phyloP scores from a whole-genome alignment of 352 stramenopile genomes.

The Pythium grandisporangium region DNA sequence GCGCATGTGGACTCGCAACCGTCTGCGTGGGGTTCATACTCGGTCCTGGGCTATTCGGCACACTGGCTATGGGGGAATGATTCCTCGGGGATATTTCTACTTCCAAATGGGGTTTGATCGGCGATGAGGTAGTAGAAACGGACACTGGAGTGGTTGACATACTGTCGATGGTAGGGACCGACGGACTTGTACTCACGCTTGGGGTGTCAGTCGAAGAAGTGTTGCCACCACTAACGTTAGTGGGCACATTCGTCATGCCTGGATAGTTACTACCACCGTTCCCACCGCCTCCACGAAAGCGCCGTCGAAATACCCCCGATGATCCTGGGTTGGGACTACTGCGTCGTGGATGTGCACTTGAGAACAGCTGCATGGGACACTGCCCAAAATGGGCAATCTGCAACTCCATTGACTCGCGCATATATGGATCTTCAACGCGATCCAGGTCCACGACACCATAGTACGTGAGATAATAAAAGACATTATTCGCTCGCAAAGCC shows the following conservation, averaged over 20 bases:
- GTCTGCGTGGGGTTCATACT: not conserved
- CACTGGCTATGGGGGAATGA: too few species aligned
- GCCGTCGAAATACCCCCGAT: too few species aligned
- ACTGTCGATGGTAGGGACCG: constrained; percentile 1
- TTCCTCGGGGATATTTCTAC: too few species aligned
- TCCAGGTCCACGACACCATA: constrained; percentile 96
- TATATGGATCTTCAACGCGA: constrained; percentile 90
- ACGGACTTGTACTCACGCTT: constrained; percentile 1
- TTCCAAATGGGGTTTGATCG: not conserved
- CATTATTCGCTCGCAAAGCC: constrained; percentile 92
- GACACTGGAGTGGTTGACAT: not conserved
- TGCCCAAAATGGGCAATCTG: constrained; percentile 99
- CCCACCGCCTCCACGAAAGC: too few species aligned
- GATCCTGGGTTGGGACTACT: too few species aligned
- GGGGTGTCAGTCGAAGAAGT: too few species aligned
- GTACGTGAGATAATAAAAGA: constrained; percentile 94
- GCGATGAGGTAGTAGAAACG: not conserved
- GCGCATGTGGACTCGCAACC: too few species aligned
- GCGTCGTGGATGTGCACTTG: constrained; percentile 58
- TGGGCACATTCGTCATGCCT: too few species aligned
- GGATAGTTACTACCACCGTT: too few species aligned
- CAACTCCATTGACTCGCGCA: constrained; percentile 92
- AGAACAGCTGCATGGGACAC: constrained; percentile 94
- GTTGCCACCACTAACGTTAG: not conserved
- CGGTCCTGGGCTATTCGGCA: not conserved